phyloP scores from a whole-genome alignment of 129 eudicot genomes.

The Tagetes erecta region DNA sequence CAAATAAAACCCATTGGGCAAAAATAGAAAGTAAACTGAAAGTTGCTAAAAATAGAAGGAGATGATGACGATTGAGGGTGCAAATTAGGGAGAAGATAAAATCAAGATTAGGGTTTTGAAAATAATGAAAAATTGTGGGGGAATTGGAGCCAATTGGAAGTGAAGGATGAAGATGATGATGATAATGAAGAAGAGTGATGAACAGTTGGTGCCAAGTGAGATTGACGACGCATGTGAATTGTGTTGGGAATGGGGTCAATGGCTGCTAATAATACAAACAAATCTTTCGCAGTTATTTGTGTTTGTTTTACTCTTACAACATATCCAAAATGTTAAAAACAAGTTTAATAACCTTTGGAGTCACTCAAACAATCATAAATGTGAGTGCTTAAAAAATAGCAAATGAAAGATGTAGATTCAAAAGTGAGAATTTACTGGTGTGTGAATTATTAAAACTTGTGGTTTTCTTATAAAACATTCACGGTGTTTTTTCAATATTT shows the following conservation, averaged over 20 bases:
- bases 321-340: background rate
- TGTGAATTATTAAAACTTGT: no score
- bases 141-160: background rate
- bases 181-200: background rate
- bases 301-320: background rate
- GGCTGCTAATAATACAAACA: background rate
- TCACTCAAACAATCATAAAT: no score
- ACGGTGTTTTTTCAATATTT: no score
- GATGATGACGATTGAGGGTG: constrained; percentile 18
- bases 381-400: no score
- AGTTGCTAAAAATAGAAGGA: constrained; percentile 24
- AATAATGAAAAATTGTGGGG: background rate
- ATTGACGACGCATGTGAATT: background rate
- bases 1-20: background rate
- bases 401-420: no score
- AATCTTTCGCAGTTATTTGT: background rate
- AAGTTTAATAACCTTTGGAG: no score
- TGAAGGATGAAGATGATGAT: background rate
- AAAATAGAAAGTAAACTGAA: background rate
- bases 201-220: background rate
- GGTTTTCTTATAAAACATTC: no score
- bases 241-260: constrained; percentile 17
- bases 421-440: no score
- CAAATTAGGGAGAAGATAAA: background rate
- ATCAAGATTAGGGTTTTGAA: background rate